Evolutionary conservation across 345 rosid species (phyloP).

Genomic region (Chamaenerion angustifolium): DNA sequence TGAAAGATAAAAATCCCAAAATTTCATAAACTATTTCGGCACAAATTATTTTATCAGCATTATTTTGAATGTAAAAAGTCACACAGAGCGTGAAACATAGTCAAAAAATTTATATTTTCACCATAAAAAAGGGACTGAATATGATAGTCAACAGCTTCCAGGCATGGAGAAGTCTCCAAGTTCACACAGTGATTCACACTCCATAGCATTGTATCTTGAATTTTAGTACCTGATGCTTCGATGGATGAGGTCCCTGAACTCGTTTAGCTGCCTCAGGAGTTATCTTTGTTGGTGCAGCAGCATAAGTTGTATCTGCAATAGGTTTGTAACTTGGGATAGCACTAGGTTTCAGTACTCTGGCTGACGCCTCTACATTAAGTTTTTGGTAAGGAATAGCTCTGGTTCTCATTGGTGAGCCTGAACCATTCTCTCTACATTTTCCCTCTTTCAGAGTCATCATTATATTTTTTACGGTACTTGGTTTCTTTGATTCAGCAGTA

Average conservation of each 20-base stretch:
- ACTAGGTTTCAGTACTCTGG: constrained; percentile 53
- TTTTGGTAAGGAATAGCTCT: constrained; percentile 32
- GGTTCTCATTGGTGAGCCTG: constrained; percentile 67
- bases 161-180: no score
- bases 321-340: constrained; percentile 37
- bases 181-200: no score
- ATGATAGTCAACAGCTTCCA: no score
- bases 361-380: constrained; percentile 39
- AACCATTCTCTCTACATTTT: constrained; percentile 68
- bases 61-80: background rate
- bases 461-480: constrained; percentile 66
- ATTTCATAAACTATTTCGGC: constrained; percentile 8
- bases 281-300: constrained; percentile 28
- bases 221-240: constrained; percentile 61
- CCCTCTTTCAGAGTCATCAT: constrained; percentile 95
- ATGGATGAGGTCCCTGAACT: constrained; percentile 36
- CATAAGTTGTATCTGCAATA: constrained; percentile 22
- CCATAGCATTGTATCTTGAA: no score
- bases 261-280: constrained; percentile 37
- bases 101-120: no score
- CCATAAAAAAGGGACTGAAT: no score
- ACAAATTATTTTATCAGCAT: background rate
- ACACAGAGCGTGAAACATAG: no score
- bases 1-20: constrained; percentile 20
- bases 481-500: constrained; percentile 52